A percentile compares a stretch with the other conserved stretches of the same genome.
These are phyloP conservation scores for Allium cepa DNA, from an alignment of 106 monocot species.

Conservation along the genomic window DNA sequence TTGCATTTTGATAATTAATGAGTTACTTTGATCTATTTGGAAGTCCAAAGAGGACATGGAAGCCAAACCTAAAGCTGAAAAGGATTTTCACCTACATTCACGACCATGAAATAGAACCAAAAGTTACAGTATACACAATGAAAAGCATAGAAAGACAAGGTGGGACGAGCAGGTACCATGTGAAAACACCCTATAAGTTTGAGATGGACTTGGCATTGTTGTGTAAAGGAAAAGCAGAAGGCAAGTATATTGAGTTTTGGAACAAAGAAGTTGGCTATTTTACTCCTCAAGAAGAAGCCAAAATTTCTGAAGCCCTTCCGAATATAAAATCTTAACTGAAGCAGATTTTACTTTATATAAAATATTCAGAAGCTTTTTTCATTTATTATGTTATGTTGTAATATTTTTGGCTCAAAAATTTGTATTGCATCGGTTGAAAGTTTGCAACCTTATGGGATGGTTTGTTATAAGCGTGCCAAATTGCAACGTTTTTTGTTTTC, in stretches of 20 bases:
- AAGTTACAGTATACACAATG: constrained; percentile 65
- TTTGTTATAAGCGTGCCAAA: neutral
- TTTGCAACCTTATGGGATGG: neutral
- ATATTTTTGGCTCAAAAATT: no score
- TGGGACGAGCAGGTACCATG: constrained; percentile 48
- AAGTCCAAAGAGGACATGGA: constrained; percentile 50
- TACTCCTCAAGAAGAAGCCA: constrained; percentile 35
- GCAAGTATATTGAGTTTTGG: constrained; percentile 46
- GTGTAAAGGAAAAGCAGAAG: constrained; percentile 61
- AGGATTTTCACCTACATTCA: constrained; percentile 69
- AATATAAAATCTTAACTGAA: neutral
- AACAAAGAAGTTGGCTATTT: constrained; percentile 43
- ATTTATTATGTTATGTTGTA: neutral
- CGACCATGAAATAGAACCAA: constrained; percentile 53
- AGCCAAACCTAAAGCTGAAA: constrained; percentile 77
- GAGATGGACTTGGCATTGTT: constrained; percentile 52
- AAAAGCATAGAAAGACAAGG: constrained; percentile 69
- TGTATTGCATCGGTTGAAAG: neutral
- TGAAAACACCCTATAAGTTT: constrained; percentile 65
- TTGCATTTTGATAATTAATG: no score
- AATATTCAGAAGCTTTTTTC: neutral
- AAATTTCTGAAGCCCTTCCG: constrained; percentile 5
- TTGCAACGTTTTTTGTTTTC: neutral
- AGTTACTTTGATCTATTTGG: neutral
- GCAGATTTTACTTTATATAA: neutral